Evolutionary conservation across 2,329 filamentous ascomycete species (phyloP), one percentile per base, ranked within the genome.

Genomic region (Endocalyx cinctus): DNA sequence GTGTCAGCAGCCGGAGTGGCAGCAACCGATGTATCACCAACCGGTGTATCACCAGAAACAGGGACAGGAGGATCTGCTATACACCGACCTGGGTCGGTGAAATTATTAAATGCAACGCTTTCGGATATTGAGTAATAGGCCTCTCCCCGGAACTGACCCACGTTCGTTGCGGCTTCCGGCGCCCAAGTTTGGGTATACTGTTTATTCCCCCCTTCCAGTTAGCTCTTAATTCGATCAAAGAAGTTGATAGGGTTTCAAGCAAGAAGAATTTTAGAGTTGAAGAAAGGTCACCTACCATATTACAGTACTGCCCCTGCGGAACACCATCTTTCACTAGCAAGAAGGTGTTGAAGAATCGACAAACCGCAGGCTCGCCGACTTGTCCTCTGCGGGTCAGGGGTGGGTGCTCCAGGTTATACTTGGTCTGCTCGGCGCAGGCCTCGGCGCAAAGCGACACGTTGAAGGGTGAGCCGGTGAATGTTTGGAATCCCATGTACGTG

Each of bases 271-370:
- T n/a, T n/a, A n/a, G n/a, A n/a, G n/a, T n/a, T n/a, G n/a, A n/a
- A n/a, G n/a, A n/a, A n/a, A n/a, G n/a, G n/a, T 4, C 2, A 17
- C 35, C 33, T 27, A 37, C 35, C 34, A 40, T 29, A 8, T 33
- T 35, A 27, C 25, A 33, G 37, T 54, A 44, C 17, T 48, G 41
- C 10, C 42, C 45, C 27, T 48, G 42, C 4, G 58, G 55, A 4
- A 52, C 52, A 25, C 57, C 52, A 23, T 54, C 57, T 28, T 38
- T 43, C 14, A 42, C 42, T 14, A 59, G 47, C 25, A 44, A 35
- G 6, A 39, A 35, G 1, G 59, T 58, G 19, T 51, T 53, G 12
- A 35, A 42, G 27, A 39, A 42, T 15, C 29, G 33, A 26, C 40
- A 43, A 5, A 33, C 29, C 11, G 29, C 26, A n/a, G 17, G 34